Evolutionary conservation across 1,284 basidiomycete genomes (phyloP).

Genomic region (Cryptococcus sp.): DNA sequence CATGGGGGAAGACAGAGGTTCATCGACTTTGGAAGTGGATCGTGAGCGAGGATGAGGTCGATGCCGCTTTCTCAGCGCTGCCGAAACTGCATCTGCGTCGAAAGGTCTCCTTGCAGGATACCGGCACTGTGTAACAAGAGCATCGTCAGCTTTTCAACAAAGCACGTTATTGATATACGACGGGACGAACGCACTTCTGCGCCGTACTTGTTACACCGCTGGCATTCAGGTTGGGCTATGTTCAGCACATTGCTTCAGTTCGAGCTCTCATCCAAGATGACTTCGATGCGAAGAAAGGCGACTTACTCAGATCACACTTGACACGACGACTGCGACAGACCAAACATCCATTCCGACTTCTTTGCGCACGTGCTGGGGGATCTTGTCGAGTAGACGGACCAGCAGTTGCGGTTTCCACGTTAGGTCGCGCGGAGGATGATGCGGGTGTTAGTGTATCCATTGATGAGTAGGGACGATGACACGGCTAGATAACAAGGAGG

Average conservation of each 20-base stretch:
- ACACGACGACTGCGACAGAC: slow-evolving; percentile 34
- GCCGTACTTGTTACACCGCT: slow-evolving; percentile 20
- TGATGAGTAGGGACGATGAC: no score
- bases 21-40: no score
- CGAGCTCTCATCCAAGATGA: background rate
- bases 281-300: background rate
- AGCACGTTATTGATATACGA: background rate
- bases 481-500: no score
- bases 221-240: slow-evolving; percentile 18
- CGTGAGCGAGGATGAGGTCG: background rate
- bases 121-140: slow-evolving; percentile 21
- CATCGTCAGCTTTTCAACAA: no score
- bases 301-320: slow-evolving; percentile 36
- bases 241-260: background rate
- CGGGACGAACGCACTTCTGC: slow-evolving; percentile 19
- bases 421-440: no score
- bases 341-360: slow-evolving; percentile 25
- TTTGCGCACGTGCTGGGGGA: no score
- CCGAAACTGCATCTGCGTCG: slow-evolving; percentile 21
- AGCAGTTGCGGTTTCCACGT: no score
- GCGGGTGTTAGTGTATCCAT: no score
- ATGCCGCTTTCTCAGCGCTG: slow-evolving; percentile 24
- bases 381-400: no score
- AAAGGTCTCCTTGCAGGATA: slow-evolving; percentile 37
- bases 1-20: no score